Conservation (phyloP, 345 rosid genomes). For the Excoecaria agallocha region DNA sequence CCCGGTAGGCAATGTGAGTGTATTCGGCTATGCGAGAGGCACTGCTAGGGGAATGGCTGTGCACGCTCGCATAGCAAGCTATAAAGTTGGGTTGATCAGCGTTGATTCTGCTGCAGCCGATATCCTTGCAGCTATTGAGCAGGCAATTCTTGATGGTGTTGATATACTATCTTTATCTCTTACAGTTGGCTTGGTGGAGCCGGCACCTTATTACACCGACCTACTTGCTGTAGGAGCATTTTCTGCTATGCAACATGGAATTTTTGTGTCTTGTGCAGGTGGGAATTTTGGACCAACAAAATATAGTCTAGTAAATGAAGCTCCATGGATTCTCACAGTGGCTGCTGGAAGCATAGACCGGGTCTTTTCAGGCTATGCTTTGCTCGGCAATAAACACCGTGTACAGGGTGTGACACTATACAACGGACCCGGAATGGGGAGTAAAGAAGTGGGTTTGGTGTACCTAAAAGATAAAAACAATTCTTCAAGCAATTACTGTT, state of each 20-base stretch:
- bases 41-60: conserved; percentile 41
- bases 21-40: no score
- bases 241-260: conserved; percentile 63
- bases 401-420: conserved; percentile 63
- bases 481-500: conserved; percentile 48
- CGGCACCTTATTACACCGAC: conserved; percentile 54
- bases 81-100: conserved; percentile 69
- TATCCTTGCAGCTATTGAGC: conserved; percentile 76
- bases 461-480: conserved; percentile 39
- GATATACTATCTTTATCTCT: conserved; percentile 57
- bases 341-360: conserved; percentile 84
- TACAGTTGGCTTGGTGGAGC: conserved; percentile 24
- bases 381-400: conserved; percentile 44
- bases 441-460: conserved; percentile 44
- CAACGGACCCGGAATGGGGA: conserved; percentile 17
- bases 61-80: conserved; percentile 63
- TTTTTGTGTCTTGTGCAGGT: conserved; percentile 70
- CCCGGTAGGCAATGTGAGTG: no score
- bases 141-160: conserved; percentile 34
- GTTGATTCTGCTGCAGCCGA: conserved; percentile 65
- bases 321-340: conserved; percentile 91
- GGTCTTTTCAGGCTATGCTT: conserved; percentile 62
- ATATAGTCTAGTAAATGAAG: conserved; percentile 57
- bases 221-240: conserved; percentile 66
- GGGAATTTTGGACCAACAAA: conserved; percentile 69